A percentile compares a stretch with the other conserved stretches of the same genome.
phyloP scores from a whole-genome alignment of 2,329 filamentous ascomycete genomes.

The Aspergillus udagawae region DNA sequence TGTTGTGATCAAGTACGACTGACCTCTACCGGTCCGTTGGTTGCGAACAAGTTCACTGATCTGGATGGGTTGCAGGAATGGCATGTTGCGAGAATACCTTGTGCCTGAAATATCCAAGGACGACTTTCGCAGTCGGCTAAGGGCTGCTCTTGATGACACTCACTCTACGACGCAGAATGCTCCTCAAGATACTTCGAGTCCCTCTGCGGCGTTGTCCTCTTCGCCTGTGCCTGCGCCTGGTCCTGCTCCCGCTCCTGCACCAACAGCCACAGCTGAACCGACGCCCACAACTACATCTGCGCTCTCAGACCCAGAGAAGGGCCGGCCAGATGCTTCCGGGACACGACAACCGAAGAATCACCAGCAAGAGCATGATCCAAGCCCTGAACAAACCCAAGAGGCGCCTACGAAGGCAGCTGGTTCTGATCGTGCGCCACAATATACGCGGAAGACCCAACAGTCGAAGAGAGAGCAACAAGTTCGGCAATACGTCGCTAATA shows the following conservation, averaged over 20 bases:
- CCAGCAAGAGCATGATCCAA: conserved; percentile 22
- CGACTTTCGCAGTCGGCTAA: conserved; percentile 60
- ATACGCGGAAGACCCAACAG: conserved; percentile 59
- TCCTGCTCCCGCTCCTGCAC: conserved; percentile 1
- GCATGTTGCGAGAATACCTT: conserved; percentile 73
- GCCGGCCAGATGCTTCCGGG: not conserved
- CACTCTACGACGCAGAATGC: conserved; percentile 1
- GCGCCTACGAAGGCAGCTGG: conserved; percentile 18
- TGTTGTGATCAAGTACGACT: conserved; percentile 66
- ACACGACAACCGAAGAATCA: conserved; percentile 6
- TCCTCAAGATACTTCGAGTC: conserved; percentile 2
- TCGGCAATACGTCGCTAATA: conserved; percentile 28
- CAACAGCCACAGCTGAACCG: conserved; percentile 3
- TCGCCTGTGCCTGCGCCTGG: conserved; percentile 2
- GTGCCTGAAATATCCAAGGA: conserved; percentile 60
- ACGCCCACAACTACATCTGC: conserved; percentile 12
- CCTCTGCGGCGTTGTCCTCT: conserved; percentile 1
- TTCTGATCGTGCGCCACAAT: conserved; percentile 18
- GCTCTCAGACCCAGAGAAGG: not conserved
- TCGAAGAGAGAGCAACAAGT: conserved; percentile 65
- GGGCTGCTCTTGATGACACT: conserved; percentile 37
- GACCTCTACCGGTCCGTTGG: not conserved
- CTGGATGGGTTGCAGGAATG: conserved; percentile 53
- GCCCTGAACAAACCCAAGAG: conserved; percentile 7
- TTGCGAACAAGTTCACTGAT: conserved; percentile 10